A percentile compares a stretch with the other conserved stretches of the same genome.
Conservation (phyloP, 495 filamentous ascomycete genomes). For the Hypoxylon rickii region DNA sequence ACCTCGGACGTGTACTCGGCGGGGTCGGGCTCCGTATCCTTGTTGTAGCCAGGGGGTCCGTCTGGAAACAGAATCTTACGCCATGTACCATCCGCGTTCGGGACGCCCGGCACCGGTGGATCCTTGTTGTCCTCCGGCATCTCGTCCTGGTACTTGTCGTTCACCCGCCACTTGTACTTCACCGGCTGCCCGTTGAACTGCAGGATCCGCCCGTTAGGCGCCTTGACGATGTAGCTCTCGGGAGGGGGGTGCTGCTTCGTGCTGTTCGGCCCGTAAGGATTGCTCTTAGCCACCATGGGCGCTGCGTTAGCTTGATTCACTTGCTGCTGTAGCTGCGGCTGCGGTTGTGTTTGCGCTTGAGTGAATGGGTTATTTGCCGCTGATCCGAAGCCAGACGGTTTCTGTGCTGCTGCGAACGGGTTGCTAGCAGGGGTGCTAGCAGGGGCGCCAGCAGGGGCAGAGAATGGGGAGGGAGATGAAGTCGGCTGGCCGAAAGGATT, state of each 20-base stretch:
- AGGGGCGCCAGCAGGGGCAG: slow-evolving; percentile 6
- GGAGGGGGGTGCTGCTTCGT: slow-evolving; percentile 49
- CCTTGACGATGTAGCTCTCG: slow-evolving; percentile 41
- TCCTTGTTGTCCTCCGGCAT: slow-evolving; percentile 20
- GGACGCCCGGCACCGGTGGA: slow-evolving; percentile 40
- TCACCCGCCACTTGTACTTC: slow-evolving; percentile 40
- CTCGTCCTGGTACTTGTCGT: slow-evolving; percentile 30
- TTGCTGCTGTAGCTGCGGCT: slow-evolving; percentile 14
- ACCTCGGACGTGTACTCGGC: slow-evolving; percentile 50
- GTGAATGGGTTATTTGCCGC: slow-evolving; percentile 33
- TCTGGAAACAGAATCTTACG: slow-evolving; percentile 71
- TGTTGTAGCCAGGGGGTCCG: slow-evolving; percentile 64
- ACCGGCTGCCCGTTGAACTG: slow-evolving; percentile 51
- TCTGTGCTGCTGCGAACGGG: slow-evolving; percentile 12
- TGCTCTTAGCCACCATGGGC: neutral
- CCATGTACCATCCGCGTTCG: slow-evolving; percentile 47
- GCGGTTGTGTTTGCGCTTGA: slow-evolving; percentile 7
- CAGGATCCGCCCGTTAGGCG: slow-evolving; percentile 37
- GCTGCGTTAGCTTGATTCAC: neutral
- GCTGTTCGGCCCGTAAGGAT: slow-evolving; percentile 48
- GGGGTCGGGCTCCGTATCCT: slow-evolving; percentile 55
- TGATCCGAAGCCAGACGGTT: slow-evolving; percentile 7
- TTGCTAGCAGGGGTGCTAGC: slow-evolving; percentile 12
- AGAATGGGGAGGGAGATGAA: slow-evolving; percentile 1
- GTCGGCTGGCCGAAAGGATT: slow-evolving; percentile 27